These are phyloP conservation scores for Populus hybrid DNA, from an alignment of 441 rosid species.

Conservation along the genomic window DNA sequence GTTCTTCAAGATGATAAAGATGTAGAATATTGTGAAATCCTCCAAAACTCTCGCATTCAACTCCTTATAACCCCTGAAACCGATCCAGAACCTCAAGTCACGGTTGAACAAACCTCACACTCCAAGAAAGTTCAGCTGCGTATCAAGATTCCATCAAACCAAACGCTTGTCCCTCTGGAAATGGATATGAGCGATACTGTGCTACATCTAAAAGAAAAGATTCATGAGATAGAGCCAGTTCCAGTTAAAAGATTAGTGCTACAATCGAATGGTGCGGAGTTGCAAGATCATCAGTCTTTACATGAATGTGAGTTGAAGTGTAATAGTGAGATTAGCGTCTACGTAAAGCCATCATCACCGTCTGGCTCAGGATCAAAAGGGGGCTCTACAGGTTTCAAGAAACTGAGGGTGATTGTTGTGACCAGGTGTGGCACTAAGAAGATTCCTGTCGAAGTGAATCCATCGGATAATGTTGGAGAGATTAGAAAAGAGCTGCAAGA, in stretches of 20 bases:
- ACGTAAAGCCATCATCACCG: conserved; percentile 39
- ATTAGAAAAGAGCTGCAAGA: conserved; percentile 61
- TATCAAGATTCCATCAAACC: conserved; percentile 37
- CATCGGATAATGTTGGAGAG: conserved; percentile 56
- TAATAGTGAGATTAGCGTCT: conserved; percentile 41
- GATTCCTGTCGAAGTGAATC: conserved; percentile 60
- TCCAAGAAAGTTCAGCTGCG: conserved; percentile 38
- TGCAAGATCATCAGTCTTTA: conserved; percentile 36
- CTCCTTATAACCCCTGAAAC: conserved; percentile 38
- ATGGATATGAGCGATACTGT: conserved; percentile 41
- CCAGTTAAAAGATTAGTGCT: conserved; percentile 29
- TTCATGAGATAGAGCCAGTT: conserved; percentile 36
- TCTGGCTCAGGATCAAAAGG: conserved; percentile 20
- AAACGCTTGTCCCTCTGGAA: conserved; percentile 29
- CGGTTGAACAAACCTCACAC: conserved; percentile 35
- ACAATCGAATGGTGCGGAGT: conserved; percentile 26
- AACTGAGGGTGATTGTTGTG: conserved; percentile 60
- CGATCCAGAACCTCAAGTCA: conserved; percentile 15
- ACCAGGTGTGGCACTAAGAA: conserved; percentile 55
- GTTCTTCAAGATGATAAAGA: conserved; percentile 62
- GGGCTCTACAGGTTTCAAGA: conserved; percentile 25
- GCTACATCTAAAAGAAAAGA: conserved; percentile 43
- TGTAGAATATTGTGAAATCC: conserved; percentile 53
- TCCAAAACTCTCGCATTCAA: conserved; percentile 58
- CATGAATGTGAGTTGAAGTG: conserved; percentile 36